Evolutionary conservation across 768 basidiomycete genomes (phyloP).

Genomic region (Tylopilus balloui): DNA sequence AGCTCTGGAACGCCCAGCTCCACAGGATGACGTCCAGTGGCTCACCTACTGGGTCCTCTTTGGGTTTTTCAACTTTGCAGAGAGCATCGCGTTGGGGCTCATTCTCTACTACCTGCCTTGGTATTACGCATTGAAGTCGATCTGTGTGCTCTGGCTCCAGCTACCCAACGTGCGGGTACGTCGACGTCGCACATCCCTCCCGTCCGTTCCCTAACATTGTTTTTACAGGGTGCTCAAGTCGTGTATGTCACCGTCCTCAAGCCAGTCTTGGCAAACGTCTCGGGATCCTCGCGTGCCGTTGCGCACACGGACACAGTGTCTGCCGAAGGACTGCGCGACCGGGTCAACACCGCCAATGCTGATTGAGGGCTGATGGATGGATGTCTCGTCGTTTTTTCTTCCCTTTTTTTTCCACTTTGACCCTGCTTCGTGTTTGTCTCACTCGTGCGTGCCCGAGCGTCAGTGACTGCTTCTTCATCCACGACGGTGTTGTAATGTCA

Average conservation of each 20-base stretch:
- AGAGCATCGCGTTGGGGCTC: slow-evolving; percentile 76
- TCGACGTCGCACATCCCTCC: slow-evolving; percentile 15
- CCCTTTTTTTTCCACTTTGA: neutral
- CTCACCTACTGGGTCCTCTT: slow-evolving; percentile 97
- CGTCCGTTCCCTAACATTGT: neutral
- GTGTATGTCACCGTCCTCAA: slow-evolving; percentile 75
- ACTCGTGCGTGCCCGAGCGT: slow-evolving; percentile 4
- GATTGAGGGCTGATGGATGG: slow-evolving; percentile 23
- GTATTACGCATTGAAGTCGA: slow-evolving; percentile 91
- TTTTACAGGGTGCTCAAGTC: slow-evolving; percentile 73
- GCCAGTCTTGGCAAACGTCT: slow-evolving; percentile 70
- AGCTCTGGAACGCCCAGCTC: slow-evolving; percentile 83
- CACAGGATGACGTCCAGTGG: slow-evolving; percentile 90
- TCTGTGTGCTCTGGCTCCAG: slow-evolving; percentile 91
- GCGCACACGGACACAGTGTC: slow-evolving; percentile 49
- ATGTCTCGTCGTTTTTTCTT: neutral
- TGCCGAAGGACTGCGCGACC: slow-evolving; percentile 44
- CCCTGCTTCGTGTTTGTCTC: neutral
- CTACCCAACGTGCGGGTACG: slow-evolving; percentile 79
- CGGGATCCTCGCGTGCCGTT: slow-evolving; percentile 39
- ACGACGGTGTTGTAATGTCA: slow-evolving; percentile 23
- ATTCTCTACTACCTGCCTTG: slow-evolving; percentile 92
- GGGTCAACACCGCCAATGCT: slow-evolving; percentile 37
- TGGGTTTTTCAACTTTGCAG: slow-evolving; percentile 89
- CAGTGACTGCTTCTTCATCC: slow-evolving; percentile 10